Conservation (phyloP, 2,329 filamentous ascomycete species). For the Ceratocystis cubensis region DNA sequence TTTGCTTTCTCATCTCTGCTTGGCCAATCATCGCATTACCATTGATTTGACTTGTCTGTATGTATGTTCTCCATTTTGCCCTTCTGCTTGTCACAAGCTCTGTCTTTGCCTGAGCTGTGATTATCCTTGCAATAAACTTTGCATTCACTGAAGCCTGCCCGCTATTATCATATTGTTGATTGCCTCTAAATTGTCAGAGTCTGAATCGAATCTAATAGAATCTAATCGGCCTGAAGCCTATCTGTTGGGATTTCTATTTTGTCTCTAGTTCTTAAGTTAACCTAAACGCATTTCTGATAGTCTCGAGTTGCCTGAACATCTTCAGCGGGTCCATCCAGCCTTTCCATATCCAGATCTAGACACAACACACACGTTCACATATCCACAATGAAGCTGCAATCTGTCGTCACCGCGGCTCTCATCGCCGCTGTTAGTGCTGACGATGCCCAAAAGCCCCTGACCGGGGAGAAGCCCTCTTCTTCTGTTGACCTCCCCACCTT, state of each 20-base stretch:
- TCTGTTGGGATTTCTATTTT: too few relatives aligned
- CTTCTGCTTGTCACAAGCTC: neutral
- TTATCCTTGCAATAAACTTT: conserved; percentile 43
- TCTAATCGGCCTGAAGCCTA: neutral
- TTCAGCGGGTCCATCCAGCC: neutral
- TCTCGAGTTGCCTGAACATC: neutral
- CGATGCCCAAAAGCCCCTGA: conserved; percentile 32
- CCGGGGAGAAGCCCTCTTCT: conserved; percentile 49
- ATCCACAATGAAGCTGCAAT: conserved; percentile 68
- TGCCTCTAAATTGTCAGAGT: neutral
- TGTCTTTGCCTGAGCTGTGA: neutral
- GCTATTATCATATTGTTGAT: neutral
- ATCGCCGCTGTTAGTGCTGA: conserved; percentile 37
- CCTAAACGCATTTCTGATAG: neutral
- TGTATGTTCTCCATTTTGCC: neutral
- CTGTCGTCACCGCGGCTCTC: conserved; percentile 61
- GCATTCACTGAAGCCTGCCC: conserved; percentile 40
- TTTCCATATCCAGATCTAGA: neutral
- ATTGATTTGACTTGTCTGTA: neutral
- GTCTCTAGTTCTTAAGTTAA: neutral
- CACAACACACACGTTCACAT: neutral
- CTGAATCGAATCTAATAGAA: neutral
- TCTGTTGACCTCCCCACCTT: conserved; percentile 65
- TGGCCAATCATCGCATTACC: neutral
- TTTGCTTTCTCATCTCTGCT: conserved; percentile 5